Evolutionary conservation across 805 yeast genomes (phyloP).

Genomic region (Saturnispora bothae): DNA sequence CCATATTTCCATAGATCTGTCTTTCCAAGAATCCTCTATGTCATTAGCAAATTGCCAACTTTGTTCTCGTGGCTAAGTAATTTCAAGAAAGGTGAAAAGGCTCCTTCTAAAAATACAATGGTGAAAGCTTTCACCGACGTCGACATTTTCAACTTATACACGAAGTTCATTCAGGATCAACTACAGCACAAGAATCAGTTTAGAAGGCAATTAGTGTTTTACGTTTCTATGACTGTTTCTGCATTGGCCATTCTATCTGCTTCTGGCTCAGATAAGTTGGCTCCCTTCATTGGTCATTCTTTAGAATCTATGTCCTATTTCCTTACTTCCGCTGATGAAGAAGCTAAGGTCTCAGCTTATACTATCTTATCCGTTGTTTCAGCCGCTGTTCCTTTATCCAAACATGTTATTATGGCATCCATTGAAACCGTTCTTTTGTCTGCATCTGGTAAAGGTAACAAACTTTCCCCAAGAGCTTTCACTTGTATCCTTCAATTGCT

Average conservation of each 20-base stretch:
- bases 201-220: conserved; percentile 67
- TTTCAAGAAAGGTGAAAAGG: conserved; percentile 45
- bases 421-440: conserved; percentile 40
- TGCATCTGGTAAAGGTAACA: conserved; percentile 14
- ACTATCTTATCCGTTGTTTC: conserved; percentile 71
- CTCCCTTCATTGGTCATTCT: conserved; percentile 42
- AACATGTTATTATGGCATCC: conserved; percentile 48
- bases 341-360: conserved; percentile 74
- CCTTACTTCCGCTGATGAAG: conserved; percentile 37
- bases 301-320: conserved; percentile 51
- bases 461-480: conserved; percentile 30
- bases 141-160: conserved; percentile 57
- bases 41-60: conserved; percentile 64
- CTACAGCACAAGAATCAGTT: conserved; percentile 47
- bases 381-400: conserved; percentile 57
- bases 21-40: conserved; percentile 66
- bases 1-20: conserved; percentile 73
- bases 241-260: conserved; percentile 54
- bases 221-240: conserved; percentile 61
- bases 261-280: conserved; percentile 29
- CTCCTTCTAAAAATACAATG: conserved; percentile 60
- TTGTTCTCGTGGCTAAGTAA: conserved; percentile 62
- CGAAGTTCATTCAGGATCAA: conserved; percentile 40
- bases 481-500: conserved; percentile 37
- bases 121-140: conserved; percentile 65